These are phyloP conservation scores for Wickerhamiella slavikovae DNA, from an alignment of 805 yeast species.

Conservation along the genomic window DNA sequence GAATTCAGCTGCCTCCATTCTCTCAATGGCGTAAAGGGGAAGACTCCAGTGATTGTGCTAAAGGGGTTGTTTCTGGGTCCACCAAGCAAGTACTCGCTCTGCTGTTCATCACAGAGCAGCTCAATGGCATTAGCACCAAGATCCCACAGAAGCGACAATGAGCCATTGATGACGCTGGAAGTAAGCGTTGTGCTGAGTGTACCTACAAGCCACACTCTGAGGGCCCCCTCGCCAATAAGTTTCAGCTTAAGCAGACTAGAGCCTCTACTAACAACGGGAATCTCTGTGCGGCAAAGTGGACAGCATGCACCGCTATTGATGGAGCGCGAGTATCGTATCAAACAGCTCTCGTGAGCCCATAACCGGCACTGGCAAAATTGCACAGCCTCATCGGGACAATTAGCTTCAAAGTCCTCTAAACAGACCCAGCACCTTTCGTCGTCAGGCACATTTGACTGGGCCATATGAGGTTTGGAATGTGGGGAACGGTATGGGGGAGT, in stretches of 20 bases:
- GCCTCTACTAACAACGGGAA: slow-evolving; percentile 7
- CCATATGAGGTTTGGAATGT: too few relatives aligned
- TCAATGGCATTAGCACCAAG: slow-evolving; percentile 14
- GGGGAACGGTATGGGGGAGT: too few relatives aligned
- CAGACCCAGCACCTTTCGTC: slow-evolving; percentile 9
- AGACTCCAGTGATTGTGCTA: not conserved
- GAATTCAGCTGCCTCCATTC: too few relatives aligned
- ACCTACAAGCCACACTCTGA: too few relatives aligned
- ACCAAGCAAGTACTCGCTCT: slow-evolving; percentile 12
- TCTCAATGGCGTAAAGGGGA: not conserved
- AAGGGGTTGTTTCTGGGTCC: not conserved
- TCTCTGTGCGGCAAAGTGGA: slow-evolving; percentile 17
- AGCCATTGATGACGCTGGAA: slow-evolving; percentile 2
- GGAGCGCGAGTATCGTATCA: slow-evolving; percentile 23
- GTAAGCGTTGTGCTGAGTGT: slow-evolving; percentile 7
- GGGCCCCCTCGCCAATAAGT: not conserved
- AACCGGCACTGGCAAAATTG: slow-evolving; percentile 27
- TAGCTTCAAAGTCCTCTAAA: not conserved
- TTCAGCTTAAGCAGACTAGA: slow-evolving; percentile 8
- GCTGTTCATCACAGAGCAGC: slow-evolving; percentile 13
- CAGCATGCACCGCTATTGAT: slow-evolving; percentile 10
- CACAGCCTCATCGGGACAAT: slow-evolving; percentile 19
- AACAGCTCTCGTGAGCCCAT: slow-evolving; percentile 26
- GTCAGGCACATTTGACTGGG: too few relatives aligned
- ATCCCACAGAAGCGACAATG: slow-evolving; percentile 9